Evolutionary conservation across 495 filamentous ascomycete species (phyloP), one percentile per base, ranked within the genome.

Genomic region (Penicillium crystallinum): DNA sequence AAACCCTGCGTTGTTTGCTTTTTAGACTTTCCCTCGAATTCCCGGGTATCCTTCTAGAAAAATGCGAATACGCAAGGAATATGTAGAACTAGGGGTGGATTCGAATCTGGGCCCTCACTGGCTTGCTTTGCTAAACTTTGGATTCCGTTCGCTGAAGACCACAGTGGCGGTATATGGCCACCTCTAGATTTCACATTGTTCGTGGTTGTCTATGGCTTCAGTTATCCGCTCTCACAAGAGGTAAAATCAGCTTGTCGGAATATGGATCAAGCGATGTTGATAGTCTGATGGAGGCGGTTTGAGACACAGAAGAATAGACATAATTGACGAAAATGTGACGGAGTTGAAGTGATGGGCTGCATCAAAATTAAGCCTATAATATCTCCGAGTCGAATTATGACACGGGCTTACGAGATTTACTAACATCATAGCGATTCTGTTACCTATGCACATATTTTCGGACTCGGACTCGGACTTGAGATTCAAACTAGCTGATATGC

Each of bases 401-500:
- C 9, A 23, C 22, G 27, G 11, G 23, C n/a, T 12, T 2, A 15
- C 6, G 12, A 3, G 44, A 47, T 1, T 36, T 19, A 6, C 19
- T 10, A 12, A 23, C 8, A 25, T 5, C 2, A 8, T 48, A 35
- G 22, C 6, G 8, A 14, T 17, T 23, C 2, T 2, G 12, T 33
- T 30, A 33, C 4, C 1, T 1, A 35, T 18, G 30, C 30, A 17
- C 19, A 30, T 22, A 14, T 14, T 1, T 12, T 56, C 58, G 58
- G 58, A 59, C 10, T 64, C 61, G 55, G 61, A 62, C 36, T 64
- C 61, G 61, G 61, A 10, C 17, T 46, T 47, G 25, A 37, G n/a
- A 34, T 38, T 31, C 23, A 42, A 46, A 39, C 30, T 18, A 9
- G 17, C 12, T 5, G 25, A 42, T 34, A 18, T 4, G 3, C 6